phyloP scores from a whole-genome alignment of 2,329 filamentous ascomycete genomes.

The Monilinia polystroma region DNA sequence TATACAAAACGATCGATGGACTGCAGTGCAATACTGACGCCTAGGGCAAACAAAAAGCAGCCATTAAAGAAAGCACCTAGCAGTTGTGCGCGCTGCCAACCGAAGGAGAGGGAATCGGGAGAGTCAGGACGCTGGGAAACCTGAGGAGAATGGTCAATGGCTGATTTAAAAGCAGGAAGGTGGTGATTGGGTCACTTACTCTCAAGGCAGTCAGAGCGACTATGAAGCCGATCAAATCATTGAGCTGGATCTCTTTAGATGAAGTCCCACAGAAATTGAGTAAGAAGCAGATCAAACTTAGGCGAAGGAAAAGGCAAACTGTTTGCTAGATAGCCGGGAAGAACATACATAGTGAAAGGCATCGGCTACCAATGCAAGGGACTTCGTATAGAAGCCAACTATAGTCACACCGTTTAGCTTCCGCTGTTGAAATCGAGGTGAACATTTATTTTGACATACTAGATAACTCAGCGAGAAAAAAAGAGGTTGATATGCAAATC shows the following conservation, averaged over 20 bases:
- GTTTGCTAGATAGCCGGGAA: slow-evolving; percentile 20
- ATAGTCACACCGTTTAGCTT: slow-evolving; percentile 12
- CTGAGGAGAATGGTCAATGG: slow-evolving; percentile 43
- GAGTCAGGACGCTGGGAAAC: slow-evolving; percentile 56
- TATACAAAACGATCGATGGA: slow-evolving; percentile 68
- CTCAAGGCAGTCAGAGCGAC: slow-evolving; percentile 64
- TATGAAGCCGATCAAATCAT: slow-evolving; percentile 67
- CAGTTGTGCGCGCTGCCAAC: slow-evolving; percentile 73
- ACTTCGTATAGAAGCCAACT: slow-evolving; percentile 69
- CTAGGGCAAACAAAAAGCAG: slow-evolving; percentile 69
- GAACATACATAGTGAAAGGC: slow-evolving; percentile 70
- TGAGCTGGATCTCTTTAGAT: slow-evolving; percentile 51
- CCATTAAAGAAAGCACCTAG: slow-evolving; percentile 81
- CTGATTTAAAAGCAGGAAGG: slow-evolving; percentile 7
- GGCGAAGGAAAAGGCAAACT: slow-evolving; percentile 3
- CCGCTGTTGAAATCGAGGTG: neutral
- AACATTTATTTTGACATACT: slow-evolving; percentile 36
- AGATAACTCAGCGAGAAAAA: slow-evolving; percentile 49
- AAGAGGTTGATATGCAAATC: slow-evolving; percentile 48
- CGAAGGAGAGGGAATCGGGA: slow-evolving; percentile 63
- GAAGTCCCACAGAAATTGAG: neutral
- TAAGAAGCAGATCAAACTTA: neutral
- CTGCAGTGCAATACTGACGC: slow-evolving; percentile 70
- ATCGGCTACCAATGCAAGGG: slow-evolving; percentile 71
- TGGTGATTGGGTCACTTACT: slow-evolving; percentile 43